Percentiles rank a stretch among this genome's conserved stretches.
phyloP scores from a whole-genome alignment of 352 stramenopile genomes.

The Pythium plurisporium region DNA sequence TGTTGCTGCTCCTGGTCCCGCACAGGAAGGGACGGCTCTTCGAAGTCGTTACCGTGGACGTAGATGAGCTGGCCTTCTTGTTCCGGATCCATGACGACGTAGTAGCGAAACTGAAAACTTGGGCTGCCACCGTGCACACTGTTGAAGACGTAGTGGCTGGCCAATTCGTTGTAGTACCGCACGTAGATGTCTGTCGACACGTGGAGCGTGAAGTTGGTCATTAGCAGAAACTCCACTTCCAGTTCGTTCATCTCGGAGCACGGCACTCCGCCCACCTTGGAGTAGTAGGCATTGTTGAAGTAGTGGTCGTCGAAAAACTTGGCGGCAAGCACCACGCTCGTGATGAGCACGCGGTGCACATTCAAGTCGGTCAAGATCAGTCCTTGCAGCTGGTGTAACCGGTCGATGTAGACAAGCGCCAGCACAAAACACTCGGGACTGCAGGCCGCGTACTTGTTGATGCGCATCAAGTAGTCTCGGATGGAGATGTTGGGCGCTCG shows the following conservation, averaged over 20 bases:
- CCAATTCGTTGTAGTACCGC: conserved; percentile 90
- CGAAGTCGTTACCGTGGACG: conserved; percentile 33
- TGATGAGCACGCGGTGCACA: conserved; percentile 98
- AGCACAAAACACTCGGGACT: conserved; percentile 98
- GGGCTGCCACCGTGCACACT: conserved; percentile 36
- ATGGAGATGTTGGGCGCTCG: conserved; percentile 78
- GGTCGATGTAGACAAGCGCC: conserved; percentile 98
- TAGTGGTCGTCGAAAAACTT: conserved; percentile 99
- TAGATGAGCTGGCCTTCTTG: conserved; percentile 73
- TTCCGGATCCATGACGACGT: conserved; percentile 56
- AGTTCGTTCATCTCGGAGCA: conserved; percentile 96
- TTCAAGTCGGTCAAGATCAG: conserved; percentile 97
- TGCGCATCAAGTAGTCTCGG: conserved; percentile 82
- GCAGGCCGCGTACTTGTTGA: conserved; percentile 98
- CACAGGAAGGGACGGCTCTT: conserved; percentile 25
- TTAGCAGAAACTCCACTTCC: conserved; percentile 97
- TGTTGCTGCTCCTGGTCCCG: conserved; percentile 18
- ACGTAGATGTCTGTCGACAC: conserved; percentile 88
- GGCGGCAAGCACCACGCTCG: conserved; percentile 94
- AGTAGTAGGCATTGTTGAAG: conserved; percentile 99
- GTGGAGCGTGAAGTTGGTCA: conserved; percentile 98
- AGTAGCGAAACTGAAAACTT: conserved; percentile 56
- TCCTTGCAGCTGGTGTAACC: conserved; percentile 95
- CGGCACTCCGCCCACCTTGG: conserved; percentile 93
- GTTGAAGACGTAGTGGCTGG: conserved; percentile 81